Conservation (phyloP, 306 rosid genomes). For the Astragalus membranaceus region DNA sequence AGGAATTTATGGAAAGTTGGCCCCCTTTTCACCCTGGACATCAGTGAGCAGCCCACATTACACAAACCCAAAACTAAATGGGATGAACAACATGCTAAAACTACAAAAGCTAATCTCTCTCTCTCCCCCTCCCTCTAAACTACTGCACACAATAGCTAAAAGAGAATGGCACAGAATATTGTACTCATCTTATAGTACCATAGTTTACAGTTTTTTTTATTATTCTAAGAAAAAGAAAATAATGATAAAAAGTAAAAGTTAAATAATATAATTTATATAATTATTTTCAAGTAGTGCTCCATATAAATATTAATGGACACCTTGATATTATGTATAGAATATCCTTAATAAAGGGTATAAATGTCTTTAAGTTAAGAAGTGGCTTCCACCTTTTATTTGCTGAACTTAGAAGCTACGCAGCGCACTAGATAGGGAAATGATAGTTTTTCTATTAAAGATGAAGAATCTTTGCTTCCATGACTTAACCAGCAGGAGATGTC, state of each 20-base stretch:
- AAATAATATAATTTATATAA: neutral
- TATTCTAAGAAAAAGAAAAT: neutral
- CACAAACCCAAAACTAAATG: conserved; percentile 22
- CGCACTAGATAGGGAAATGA: conserved; percentile 19
- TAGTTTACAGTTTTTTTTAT: neutral
- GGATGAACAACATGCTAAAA: neutral
- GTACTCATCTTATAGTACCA: conserved; percentile 14
- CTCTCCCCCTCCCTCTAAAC: conserved; percentile 15
- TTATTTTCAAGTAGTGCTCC: neutral
- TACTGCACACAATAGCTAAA: conserved; percentile 12
- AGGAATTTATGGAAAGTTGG: conserved; percentile 71
- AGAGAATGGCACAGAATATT: conserved; percentile 24
- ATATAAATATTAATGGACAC: no score
- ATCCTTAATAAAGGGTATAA: neutral
- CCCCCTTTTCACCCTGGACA: conserved; percentile 56
- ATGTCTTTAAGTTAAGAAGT: neutral
- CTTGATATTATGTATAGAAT: no score
- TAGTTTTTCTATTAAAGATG: conserved; percentile 26
- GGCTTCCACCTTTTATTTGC: conserved; percentile 30
- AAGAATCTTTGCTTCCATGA: conserved; percentile 28
- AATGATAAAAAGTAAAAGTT: neutral
- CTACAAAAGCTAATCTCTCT: neutral
- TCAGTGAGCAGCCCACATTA: conserved; percentile 36
- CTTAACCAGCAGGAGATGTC: conserved; percentile 15
- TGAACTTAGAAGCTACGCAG: conserved; percentile 42